phyloP scores from a whole-genome alignment of 805 yeast species.

The Metschnikowia santaceciliae region DNA sequence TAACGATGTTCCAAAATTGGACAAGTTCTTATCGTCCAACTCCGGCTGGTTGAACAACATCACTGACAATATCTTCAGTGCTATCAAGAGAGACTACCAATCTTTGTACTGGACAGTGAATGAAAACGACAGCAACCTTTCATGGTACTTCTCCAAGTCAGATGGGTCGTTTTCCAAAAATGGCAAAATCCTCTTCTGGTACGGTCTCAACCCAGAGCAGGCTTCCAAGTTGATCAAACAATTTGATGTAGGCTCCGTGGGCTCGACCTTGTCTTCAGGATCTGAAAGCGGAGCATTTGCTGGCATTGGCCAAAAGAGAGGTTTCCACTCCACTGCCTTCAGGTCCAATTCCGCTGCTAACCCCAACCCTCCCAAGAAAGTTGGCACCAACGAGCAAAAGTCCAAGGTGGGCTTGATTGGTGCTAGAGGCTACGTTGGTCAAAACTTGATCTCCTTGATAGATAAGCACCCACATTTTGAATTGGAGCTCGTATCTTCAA shows the following conservation, averaged over 20 bases:
- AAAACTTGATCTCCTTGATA: constrained; percentile 81
- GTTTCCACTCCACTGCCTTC: constrained; percentile 26
- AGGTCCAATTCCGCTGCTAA: constrained; percentile 25
- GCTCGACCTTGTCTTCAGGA: constrained; percentile 34
- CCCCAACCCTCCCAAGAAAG: constrained; percentile 69
- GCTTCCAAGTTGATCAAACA: constrained; percentile 61
- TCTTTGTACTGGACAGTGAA: constrained; percentile 83
- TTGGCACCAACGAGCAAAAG: constrained; percentile 56
- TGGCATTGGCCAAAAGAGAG: constrained; percentile 47
- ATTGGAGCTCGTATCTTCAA: constrained; percentile 88
- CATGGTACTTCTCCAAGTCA: constrained; percentile 89
- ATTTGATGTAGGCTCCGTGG: constrained; percentile 34
- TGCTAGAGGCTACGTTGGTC: constrained; percentile 98
- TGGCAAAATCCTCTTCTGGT: constrained; percentile 93
- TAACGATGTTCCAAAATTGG: constrained; percentile 58
- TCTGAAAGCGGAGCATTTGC: constrained; percentile 47
- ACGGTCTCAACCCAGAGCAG: constrained; percentile 69
- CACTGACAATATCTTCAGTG: constrained; percentile 86
- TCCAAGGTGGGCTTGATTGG: constrained; percentile 91
- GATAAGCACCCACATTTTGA: constrained; percentile 86
- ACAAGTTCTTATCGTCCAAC: constrained; percentile 81
- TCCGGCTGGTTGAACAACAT: constrained; percentile 97
- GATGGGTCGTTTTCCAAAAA: constrained; percentile 91
- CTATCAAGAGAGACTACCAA: constrained; percentile 69
- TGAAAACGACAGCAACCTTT: constrained; percentile 85